Conservation (phyloP, 768 basidiomycete species). For the Guyanaporus albipodus region DNA sequence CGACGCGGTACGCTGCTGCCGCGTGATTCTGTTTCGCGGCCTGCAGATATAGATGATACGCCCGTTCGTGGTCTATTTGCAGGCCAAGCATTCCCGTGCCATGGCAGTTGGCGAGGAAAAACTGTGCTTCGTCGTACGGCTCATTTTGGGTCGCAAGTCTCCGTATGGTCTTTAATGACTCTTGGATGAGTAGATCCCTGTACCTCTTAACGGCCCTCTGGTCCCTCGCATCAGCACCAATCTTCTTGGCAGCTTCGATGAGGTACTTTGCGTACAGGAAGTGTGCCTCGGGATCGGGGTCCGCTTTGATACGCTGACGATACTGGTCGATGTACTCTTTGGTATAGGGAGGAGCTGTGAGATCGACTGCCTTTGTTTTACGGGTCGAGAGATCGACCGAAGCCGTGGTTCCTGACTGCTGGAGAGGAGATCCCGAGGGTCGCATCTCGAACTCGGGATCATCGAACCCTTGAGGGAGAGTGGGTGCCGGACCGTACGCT, state of each 20-base stretch:
- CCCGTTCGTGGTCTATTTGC: constrained; percentile 95
- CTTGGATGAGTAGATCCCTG: constrained; percentile 79
- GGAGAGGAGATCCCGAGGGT: constrained; percentile 38
- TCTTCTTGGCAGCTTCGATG: constrained; percentile 95
- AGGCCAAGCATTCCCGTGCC: constrained; percentile 95
- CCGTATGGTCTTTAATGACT: constrained; percentile 89
- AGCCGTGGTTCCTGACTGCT: constrained; percentile 54
- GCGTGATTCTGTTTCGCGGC: constrained; percentile 97
- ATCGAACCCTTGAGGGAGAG: constrained; percentile 31
- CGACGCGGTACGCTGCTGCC: constrained; percentile 91
- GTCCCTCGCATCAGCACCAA: constrained; percentile 68
- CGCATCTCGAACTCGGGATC: constrained; percentile 56
- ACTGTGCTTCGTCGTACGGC: constrained; percentile 94
- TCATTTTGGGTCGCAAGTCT: constrained; percentile 89
- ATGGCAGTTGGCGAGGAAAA: constrained; percentile 96
- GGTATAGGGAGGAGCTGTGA: constrained; percentile 82
- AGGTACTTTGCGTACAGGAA: constrained; percentile 98
- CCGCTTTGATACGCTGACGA: constrained; percentile 92
- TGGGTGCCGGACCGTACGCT: constrained; percentile 22
- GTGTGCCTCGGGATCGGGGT: constrained; percentile 97
- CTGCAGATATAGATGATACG: constrained; percentile 95
- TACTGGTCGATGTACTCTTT: constrained; percentile 98
- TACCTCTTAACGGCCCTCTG: constrained; percentile 87
- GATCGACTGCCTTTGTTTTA: constrained; percentile 78
- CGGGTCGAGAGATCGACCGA: constrained; percentile 55